Evolutionary conservation across 139 green algal species (phyloP).

Genomic region (Asterochloris erici): DNA sequence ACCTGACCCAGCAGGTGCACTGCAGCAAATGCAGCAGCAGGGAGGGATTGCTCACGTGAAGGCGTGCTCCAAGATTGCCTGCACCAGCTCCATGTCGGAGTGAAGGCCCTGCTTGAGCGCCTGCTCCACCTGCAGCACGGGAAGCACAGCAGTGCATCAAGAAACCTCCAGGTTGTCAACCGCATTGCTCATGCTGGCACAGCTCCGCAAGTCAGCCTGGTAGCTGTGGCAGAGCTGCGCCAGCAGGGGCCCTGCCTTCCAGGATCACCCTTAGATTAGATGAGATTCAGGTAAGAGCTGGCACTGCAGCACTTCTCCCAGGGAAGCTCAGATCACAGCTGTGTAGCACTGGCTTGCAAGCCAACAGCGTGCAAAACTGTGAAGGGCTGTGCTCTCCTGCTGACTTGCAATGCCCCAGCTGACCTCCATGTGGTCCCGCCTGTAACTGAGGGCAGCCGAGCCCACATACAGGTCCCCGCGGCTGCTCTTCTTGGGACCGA

Average conservation of each 20-base stretch:
- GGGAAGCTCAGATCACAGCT: background rate
- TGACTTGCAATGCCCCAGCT: background rate
- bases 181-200: too few relatives aligned
- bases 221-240: too few relatives aligned
- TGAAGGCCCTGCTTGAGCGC: constrained; percentile 55
- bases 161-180: too few relatives aligned
- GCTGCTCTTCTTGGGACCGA: background rate
- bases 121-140: constrained; percentile 40
- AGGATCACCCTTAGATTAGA: background rate
- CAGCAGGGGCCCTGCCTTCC: too few relatives aligned
- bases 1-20: too few relatives aligned
- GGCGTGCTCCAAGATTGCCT: constrained; percentile 70
- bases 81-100: constrained; percentile 72
- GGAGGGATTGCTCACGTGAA: constrained; percentile 46
- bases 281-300: background rate
- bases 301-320: background rate
- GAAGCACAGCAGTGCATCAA: background rate
- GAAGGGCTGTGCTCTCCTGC: background rate
- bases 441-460: constrained; percentile 39
- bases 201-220: too few relatives aligned
- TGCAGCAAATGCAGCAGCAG: too few relatives aligned
- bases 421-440: constrained; percentile 66
- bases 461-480: constrained; percentile 39
- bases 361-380: background rate
- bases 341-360: too few relatives aligned